These are phyloP conservation scores for Escovopsis sp. DNA, from an alignment of 2,329 filamentous ascomycete species.

Conservation along the genomic window DNA sequence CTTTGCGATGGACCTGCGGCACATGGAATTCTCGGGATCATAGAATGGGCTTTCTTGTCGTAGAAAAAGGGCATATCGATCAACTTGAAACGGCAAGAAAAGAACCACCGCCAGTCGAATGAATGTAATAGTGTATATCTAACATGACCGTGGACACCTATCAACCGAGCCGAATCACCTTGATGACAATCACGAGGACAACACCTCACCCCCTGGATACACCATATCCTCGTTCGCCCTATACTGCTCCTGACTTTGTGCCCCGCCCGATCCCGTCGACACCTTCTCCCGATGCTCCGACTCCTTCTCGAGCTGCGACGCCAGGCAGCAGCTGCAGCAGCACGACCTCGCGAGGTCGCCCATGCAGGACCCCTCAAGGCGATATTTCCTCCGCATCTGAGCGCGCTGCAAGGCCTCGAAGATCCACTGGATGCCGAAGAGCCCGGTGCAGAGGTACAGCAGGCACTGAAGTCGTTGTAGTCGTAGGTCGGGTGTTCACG, in stretches of 20 bases:
- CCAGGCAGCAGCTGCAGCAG: conserved; percentile 29
- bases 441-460: conserved; percentile 25
- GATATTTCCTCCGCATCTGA: conserved; percentile 28
- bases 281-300: conserved; percentile 20
- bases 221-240: conserved; percentile 8
- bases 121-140: too few species aligned
- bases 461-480: conserved; percentile 21
- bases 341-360: conserved; percentile 26
- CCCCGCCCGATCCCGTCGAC: conserved; percentile 2
- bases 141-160: too few species aligned
- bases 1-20: too few species aligned
- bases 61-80: not conserved
- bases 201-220: conserved; percentile 5
- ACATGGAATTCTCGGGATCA: too few species aligned
- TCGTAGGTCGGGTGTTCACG: not conserved
- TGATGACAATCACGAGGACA: too few species aligned
- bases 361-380: conserved; percentile 28
- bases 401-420: conserved; percentile 29
- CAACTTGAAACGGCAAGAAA: too few species aligned
- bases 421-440: conserved; percentile 25
- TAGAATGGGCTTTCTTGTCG: too few species aligned
- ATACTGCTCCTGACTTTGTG: conserved; percentile 7
- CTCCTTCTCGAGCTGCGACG: conserved; percentile 34
- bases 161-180: too few species aligned
- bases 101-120: too few species aligned